These are phyloP conservation scores for Fusarium tanahbumbuense DNA, from an alignment of 2,329 filamentous ascomycete species.

Conservation along the genomic window DNA sequence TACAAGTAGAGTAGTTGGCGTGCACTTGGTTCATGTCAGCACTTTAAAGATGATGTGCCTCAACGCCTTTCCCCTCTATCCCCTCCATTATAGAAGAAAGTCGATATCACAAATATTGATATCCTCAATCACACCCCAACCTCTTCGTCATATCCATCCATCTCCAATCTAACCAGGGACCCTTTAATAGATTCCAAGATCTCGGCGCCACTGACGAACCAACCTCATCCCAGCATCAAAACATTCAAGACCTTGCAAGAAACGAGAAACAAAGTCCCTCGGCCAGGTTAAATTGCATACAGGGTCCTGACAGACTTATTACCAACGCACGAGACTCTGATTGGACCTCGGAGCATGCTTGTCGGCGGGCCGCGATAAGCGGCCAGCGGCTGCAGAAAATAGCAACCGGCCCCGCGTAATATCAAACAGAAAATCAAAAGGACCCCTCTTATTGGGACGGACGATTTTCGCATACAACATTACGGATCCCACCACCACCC, in stretches of 20 bases:
- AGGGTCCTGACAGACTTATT: constrained; percentile 14
- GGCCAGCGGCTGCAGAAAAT: constrained; percentile 48
- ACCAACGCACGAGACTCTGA: constrained; percentile 1
- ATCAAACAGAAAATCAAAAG: not conserved
- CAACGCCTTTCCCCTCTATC: not conserved
- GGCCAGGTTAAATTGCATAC: constrained; percentile 18
- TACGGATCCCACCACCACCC: constrained; percentile 10
- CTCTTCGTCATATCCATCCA: constrained; percentile 18
- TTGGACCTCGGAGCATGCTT: constrained; percentile 35
- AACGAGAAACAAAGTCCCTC: constrained; percentile 32
- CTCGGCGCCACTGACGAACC: constrained; percentile 26
- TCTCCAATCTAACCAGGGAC: constrained; percentile 3
- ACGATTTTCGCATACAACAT: constrained; percentile 13
- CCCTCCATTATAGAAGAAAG: not conserved
- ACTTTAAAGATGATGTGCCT: not conserved
- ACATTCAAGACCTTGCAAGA: constrained; percentile 24
- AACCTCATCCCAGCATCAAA: constrained; percentile 26
- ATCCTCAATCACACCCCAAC: not conserved
- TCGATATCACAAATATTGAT: not conserved
- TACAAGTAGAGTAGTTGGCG: not conserved
- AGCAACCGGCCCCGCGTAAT: constrained; percentile 36
- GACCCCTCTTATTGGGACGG: constrained; percentile 17
- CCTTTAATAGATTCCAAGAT: constrained; percentile 31
- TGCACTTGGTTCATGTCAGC: not conserved
- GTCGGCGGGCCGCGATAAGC: constrained; percentile 38